A percentile compares a stretch with the other conserved stretches of the same genome.
Conservation (phyloP, 257 asterid genomes). For the Penstemon barbatus region DNA sequence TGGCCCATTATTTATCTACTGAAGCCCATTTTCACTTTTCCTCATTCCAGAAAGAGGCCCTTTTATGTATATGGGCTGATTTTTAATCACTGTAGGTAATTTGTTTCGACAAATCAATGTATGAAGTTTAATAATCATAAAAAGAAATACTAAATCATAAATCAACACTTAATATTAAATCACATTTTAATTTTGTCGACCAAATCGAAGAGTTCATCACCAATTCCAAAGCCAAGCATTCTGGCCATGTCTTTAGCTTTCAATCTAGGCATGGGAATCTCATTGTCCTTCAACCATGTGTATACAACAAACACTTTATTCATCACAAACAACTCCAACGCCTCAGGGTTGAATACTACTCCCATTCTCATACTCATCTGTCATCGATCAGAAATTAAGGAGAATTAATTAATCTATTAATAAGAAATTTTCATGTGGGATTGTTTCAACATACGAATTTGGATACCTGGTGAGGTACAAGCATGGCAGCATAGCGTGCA, state of each 20-base stretch:
- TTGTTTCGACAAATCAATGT: too few species aligned
- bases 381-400: not conserved
- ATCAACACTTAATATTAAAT: too few species aligned
- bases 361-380: slow-evolving; percentile 85
- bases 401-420: not conserved
- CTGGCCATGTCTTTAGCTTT: slow-evolving; percentile 88
- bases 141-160: too few species aligned
- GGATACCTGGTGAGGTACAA: slow-evolving; percentile 86
- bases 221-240: slow-evolving; percentile 89
- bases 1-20: too few species aligned
- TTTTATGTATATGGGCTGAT: too few species aligned
- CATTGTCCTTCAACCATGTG: slow-evolving; percentile 70
- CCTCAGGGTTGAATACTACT: slow-evolving; percentile 87
- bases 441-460: not conserved
- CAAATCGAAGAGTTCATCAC: slow-evolving; percentile 80
- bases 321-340: slow-evolving; percentile 76
- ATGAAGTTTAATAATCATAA: too few species aligned
- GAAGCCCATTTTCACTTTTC: too few species aligned
- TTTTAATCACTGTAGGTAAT: too few species aligned
- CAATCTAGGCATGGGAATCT: slow-evolving; percentile 57
- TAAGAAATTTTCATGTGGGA: too few species aligned
- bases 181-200: slow-evolving; percentile 36
- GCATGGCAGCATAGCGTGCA: slow-evolving; percentile 89
- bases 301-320: slow-evolving; percentile 68
- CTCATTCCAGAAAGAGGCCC: too few species aligned